These are phyloP conservation scores for Pseudonectria buxi DNA, from an alignment of 2,329 filamentous ascomycete genomes.

Conservation along the genomic window DNA sequence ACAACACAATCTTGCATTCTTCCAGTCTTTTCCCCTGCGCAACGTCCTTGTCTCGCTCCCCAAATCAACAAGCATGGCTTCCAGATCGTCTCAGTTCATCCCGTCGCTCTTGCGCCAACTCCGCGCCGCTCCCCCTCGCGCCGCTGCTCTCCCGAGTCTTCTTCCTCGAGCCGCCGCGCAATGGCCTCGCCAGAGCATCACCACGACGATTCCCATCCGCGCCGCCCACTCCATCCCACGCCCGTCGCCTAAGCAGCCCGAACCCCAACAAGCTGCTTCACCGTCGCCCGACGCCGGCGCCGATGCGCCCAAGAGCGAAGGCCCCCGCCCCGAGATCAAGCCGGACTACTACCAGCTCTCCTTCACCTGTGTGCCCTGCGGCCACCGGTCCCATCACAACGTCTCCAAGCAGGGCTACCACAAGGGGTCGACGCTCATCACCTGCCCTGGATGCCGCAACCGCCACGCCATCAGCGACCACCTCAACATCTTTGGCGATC, in stretches of 20 bases:
- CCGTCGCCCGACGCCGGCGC: constrained; percentile 5
- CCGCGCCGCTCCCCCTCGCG: constrained; percentile 3
- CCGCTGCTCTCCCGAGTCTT: constrained; percentile 7
- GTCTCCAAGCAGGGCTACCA: constrained; percentile 96
- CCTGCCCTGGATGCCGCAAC: constrained; percentile 79
- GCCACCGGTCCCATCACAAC: constrained; percentile 70
- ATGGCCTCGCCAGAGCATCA: constrained; percentile 8
- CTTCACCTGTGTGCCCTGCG: constrained; percentile 89
- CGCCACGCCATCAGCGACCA: constrained; percentile 91
- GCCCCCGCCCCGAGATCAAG: constrained; percentile 24
- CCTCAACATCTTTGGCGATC: constrained; percentile 68
- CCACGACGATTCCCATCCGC: constrained; percentile 16
- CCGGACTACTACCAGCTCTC: constrained; percentile 76
- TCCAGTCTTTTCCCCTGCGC: constrained; percentile 1
- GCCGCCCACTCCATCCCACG: constrained; percentile 31
- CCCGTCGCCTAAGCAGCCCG: constrained; percentile 17
- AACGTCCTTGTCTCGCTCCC: neutral
- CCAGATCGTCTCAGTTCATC: constrained; percentile 15
- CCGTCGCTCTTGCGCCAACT: constrained; percentile 14
- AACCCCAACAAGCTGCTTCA: constrained; percentile 2
- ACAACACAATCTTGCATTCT: neutral
- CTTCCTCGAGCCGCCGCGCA: constrained; percentile 5
- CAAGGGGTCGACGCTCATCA: constrained; percentile 78
- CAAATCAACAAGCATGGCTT: constrained; percentile 20
- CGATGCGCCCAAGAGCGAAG: constrained; percentile 21